A percentile compares a stretch with the other conserved stretches of the same genome.
Conservation (phyloP, 257 asterid genomes). For the Schizonepeta tenuifolia region DNA sequence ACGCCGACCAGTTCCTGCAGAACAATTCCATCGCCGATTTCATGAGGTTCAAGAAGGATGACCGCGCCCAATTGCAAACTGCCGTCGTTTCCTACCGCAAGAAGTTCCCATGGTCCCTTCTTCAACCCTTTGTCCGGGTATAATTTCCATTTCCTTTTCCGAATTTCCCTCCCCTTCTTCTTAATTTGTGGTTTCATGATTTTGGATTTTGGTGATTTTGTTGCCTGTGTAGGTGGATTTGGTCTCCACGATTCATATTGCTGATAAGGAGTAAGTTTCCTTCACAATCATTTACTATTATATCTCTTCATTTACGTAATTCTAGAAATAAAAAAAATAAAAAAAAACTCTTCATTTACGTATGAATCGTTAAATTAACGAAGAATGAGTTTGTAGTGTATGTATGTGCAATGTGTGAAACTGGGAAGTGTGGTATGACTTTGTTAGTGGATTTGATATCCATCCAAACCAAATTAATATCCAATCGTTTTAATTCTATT, state of each 20-base stretch:
- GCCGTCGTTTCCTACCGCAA: slow-evolving; percentile 85
- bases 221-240: slow-evolving; percentile 75
- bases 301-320: too few relatives aligned
- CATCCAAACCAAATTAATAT: not conserved
- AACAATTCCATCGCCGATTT: slow-evolving; percentile 90
- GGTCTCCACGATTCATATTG: slow-evolving; percentile 97
- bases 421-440: too few relatives aligned
- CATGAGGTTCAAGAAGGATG: slow-evolving; percentile 73
- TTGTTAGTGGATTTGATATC: not conserved
- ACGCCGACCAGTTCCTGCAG: slow-evolving; percentile 62
- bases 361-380: too few relatives aligned
- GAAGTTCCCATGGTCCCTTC: slow-evolving; percentile 92
- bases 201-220: slow-evolving; percentile 18
- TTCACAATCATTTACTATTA: too few relatives aligned
- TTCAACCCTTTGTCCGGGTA: slow-evolving; percentile 87
- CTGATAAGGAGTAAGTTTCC: slow-evolving; percentile 86
- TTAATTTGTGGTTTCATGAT: not conserved
- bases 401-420: too few relatives aligned
- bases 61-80: slow-evolving; percentile 78
- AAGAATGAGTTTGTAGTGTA: too few relatives aligned
- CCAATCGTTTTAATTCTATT: not conserved
- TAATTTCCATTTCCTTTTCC: not conserved
- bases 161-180: not conserved
- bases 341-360: too few relatives aligned
- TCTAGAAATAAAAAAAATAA: too few relatives aligned